Evolutionary conservation across 2,329 filamentous ascomycete species (phyloP), one percentile per base, ranked within the genome.

Genomic region (Diaporthe velutina): DNA sequence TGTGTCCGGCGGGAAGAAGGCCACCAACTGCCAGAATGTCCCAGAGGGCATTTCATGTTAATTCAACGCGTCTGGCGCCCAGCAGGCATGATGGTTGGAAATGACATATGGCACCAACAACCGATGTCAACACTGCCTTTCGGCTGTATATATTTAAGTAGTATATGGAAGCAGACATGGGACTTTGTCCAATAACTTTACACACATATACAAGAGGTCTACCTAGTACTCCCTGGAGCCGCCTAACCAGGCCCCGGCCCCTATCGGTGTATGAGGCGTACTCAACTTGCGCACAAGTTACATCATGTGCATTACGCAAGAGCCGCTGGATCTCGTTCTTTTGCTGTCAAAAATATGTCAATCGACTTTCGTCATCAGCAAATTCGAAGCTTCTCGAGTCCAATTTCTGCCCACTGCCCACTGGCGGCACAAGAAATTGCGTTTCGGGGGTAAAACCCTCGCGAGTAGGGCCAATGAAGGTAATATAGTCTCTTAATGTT

Each of bases 1-100:
- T 8, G 78, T 86, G 5, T 81, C 80, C 0, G 84, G 84, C 6
- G 86, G 87, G 42, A 80, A 82, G 79, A 74, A 75, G 35, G 78
- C 52, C 5, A 68, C 71, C 5, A 67, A 66, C 35, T 73, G 71
- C 50, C n/a, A 58, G 50, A 73, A 73, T 12, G 52, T 73, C 4
- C 71, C 71, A 1, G 5, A 58, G 28, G 71, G 71, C 19, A 57
- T 66, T 7, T 68, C 58, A 2, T 73, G 71, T 58, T 73, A 30
- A 54, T 1, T 50, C 1, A 12, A 1, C 13, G 7, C 22, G 35
- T 45, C 30, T 35, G 15, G 25, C 2, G n/a, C 1, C 13, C 6
- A n/a, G 17, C 9, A 22, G 10, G 17, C 19, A 15, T 9, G 13
- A 9, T 5, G 25, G 25, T 10, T 17, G 7, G 4, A 19, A n/a